Base-by-base conservation (phyloP, 2,329 filamentous ascomycete species). In the Aspergillus texensis region DNA sequence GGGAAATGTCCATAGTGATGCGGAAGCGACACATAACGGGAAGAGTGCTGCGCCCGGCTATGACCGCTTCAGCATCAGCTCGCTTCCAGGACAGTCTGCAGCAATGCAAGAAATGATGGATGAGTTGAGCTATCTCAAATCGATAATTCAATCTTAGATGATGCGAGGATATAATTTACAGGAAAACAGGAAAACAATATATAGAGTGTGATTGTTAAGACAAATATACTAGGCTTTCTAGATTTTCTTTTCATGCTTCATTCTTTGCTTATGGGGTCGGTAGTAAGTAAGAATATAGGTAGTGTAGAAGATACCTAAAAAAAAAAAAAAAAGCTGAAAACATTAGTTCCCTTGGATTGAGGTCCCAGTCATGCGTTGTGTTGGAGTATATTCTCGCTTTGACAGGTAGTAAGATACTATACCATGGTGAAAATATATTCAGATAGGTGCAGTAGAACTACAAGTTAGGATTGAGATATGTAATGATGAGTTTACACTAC, bases 61-160 rank as follows among this genome's bases (percentile, higher is more conserved):
- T 39, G 19, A 62, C 52, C 64, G 68, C 28, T 62, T 62, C 10
- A 68, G 69, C 55, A 61, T 68, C 57, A 62, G 65, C 6, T 70
- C 69, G 19, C 58, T 74, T 39, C 62, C 65, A 30, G 70, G 73
- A 3, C 76, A 77, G 62, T 71, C 71, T 54, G 76, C 71, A 41
- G 78, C 77, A 21, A 81, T 85, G 75, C 78, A 81, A 65, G 79
- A 83, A 66, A 72, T 85, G 62, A 77, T 85, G 69, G 79, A 81
- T 65, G 83, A 85, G 65, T 73, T 85, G 71, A 81, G 82, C 60
- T 85, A 85, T 69, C 72, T 85, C 46, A 81, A 81, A 28, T 77
- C 78, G 59, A 76, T 82, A 63, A 84, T 85, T 39, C 74, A 77
- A 60, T 72, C 72, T 62, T 75, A 67, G 39, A 46, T 30, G 57